Conservation (phyloP, 2,329 filamentous ascomycete species). For the Penicillium sumatraense region DNA sequence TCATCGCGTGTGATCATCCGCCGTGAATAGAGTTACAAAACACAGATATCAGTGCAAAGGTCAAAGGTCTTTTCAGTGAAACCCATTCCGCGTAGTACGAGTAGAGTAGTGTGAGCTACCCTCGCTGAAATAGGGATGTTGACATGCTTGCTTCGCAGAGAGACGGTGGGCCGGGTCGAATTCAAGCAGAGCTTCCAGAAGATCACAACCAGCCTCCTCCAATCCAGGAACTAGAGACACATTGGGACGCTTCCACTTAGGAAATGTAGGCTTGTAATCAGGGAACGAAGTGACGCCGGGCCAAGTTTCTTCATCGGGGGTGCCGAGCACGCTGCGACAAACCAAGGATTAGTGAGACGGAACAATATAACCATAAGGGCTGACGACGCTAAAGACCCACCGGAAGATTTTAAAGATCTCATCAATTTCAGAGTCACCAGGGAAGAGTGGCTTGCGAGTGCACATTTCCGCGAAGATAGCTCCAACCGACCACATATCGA, state of each 20-base stretch:
- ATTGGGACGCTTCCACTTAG: slow-evolving; percentile 81
- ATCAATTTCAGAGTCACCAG: slow-evolving; percentile 89
- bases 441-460: slow-evolving; percentile 89
- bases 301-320: slow-evolving; percentile 80
- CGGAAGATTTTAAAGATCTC: slow-evolving; percentile 95
- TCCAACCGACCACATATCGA: slow-evolving; percentile 95
- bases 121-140: slow-evolving; percentile 78
- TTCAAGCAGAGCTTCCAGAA: slow-evolving; percentile 71
- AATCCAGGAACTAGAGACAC: slow-evolving; percentile 72
- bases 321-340: slow-evolving; percentile 71
- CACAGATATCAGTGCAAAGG: slow-evolving; percentile 7
- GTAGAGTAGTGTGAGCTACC: slow-evolving; percentile 55
- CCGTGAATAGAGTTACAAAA: slow-evolving; percentile 21
- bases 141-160: slow-evolving; percentile 84
- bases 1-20: slow-evolving; percentile 7
- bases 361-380: neutral
- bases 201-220: slow-evolving; percentile 61
- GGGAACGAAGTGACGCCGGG: slow-evolving; percentile 93
- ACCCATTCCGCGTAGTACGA: slow-evolving; percentile 41
- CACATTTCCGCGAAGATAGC: slow-evolving; percentile 98
- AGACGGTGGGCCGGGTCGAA: slow-evolving; percentile 88
- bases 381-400: slow-evolving; percentile 53
- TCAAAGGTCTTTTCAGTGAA: slow-evolving; percentile 37
- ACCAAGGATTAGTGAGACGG: slow-evolving; percentile 7
- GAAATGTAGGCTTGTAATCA: slow-evolving; percentile 90